Evolutionary conservation across 371 early-diverging fungal species (phyloP).

Genomic region (Vairimorpha apis): DNA sequence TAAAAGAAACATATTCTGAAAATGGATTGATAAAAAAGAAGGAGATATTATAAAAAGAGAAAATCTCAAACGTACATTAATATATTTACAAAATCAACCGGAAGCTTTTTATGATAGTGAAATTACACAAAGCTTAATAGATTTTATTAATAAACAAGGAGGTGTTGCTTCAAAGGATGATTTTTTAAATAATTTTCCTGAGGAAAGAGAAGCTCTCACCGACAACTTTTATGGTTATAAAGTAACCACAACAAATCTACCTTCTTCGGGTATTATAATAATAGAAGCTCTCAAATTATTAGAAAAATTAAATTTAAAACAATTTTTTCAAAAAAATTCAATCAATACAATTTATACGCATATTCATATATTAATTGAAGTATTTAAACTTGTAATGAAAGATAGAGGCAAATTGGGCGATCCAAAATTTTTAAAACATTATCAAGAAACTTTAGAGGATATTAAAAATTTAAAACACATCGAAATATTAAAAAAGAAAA

Average conservation of each 20-base stretch:
- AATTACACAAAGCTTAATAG: constrained; percentile 71
- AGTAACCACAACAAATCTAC: constrained; percentile 54
- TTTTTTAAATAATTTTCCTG: constrained; percentile 68
- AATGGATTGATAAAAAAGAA: constrained; percentile 65
- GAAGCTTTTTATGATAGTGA: constrained; percentile 76
- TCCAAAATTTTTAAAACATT: constrained; percentile 65
- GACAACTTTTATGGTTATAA: constrained; percentile 66
- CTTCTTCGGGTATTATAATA: constrained; percentile 68
- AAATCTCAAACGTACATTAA: constrained; percentile 72
- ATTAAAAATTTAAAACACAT: constrained; percentile 70
- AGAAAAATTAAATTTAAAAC: constrained; percentile 68
- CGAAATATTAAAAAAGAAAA: constrained; percentile 63
- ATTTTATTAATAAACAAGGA: constrained; percentile 67
- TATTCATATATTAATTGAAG: constrained; percentile 69
- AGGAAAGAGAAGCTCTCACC: constrained; percentile 67
- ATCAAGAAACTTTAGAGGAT: constrained; percentile 40
- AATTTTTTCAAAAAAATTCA: constrained; percentile 14
- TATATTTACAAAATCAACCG: constrained; percentile 72
- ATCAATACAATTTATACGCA: constrained; percentile 18
- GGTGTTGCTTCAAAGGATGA: constrained; percentile 77
- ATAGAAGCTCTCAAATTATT: constrained; percentile 76
- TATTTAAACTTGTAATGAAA: constrained; percentile 79
- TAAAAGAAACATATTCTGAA: constrained; percentile 69
- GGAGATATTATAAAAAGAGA: constrained; percentile 71
- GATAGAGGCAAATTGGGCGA: constrained; percentile 74